phyloP scores from a whole-genome alignment of 257 asterid genomes.

The Nicotiana tomentosiformis region DNA sequence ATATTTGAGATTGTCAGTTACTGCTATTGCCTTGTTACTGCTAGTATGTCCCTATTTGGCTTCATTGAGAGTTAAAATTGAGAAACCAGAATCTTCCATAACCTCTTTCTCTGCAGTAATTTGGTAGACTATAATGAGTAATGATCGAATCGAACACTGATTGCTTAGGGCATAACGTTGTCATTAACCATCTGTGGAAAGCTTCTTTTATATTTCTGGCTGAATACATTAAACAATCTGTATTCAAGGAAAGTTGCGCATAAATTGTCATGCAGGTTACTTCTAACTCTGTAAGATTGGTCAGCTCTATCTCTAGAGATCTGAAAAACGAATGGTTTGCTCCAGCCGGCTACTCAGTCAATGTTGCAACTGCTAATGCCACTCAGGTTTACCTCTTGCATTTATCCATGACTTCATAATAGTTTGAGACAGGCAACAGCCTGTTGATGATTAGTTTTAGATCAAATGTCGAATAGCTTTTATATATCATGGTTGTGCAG shows the following conservation, averaged over 20 bases:
- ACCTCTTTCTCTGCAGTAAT: not conserved
- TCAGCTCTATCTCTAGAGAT: slow-evolving; percentile 73
- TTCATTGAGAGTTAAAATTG: not conserved
- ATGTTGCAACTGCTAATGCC: slow-evolving; percentile 93
- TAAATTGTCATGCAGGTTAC: slow-evolving; percentile 54
- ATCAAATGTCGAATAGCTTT: not conserved
- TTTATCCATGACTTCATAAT: not conserved
- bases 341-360: slow-evolving; percentile 68
- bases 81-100: not conserved
- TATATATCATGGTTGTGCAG: not conserved
- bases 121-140: not conserved
- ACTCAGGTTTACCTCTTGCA: slow-evolving; percentile 51
- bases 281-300: slow-evolving; percentile 68
- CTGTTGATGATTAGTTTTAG: not conserved
- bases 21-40: not conserved
- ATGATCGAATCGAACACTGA: not conserved
- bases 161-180: not conserved
- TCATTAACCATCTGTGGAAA: not conserved
- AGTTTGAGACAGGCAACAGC: not conserved
- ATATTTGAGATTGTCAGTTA: not conserved
- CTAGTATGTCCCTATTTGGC: not conserved
- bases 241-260: slow-evolving; percentile 15
- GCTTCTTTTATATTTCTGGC: not conserved
- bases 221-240: slow-evolving; percentile 1
- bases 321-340: slow-evolving; percentile 73